Conservation (phyloP, 2,329 filamentous ascomycete species). For the Sporothrix brasiliensis region DNA sequence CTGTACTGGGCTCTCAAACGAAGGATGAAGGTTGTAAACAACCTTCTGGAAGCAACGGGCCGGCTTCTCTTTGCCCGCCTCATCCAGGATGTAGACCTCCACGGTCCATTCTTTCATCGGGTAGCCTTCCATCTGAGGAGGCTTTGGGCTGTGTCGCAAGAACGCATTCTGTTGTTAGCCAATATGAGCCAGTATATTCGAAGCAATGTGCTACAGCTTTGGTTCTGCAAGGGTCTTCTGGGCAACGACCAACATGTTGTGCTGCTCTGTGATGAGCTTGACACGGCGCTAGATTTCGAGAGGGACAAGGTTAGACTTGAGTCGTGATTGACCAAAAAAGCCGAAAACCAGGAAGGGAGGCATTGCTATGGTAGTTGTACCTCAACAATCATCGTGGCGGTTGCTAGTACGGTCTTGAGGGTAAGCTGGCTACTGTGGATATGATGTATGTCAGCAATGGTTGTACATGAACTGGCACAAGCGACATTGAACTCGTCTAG, state of each 20-base stretch:
- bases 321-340: not conserved
- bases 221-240: too few relatives aligned
- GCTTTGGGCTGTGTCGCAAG: conserved; percentile 64
- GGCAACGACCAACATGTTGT: conserved; percentile 67
- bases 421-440: not conserved
- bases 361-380: conserved; percentile 34
- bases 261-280: conserved; percentile 91
- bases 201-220: not conserved
- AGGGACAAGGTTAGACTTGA: not conserved
- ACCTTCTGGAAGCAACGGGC: conserved; percentile 90
- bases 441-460: not conserved
- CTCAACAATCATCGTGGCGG: conserved; percentile 46
- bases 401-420: not conserved
- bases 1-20: conserved; percentile 84
- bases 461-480: not conserved
- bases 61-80: conserved; percentile 79
- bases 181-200: not conserved
- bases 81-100: conserved; percentile 79
- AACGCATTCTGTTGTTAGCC: not conserved
- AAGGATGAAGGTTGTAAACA: conserved; percentile 89
- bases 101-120: conserved; percentile 94
- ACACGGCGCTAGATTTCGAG: conserved; percentile 73
- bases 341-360: not conserved
- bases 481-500: too few relatives aligned
- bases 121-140: conserved; percentile 80